A percentile compares a stretch with the other conserved stretches of the same genome.
Evolutionary conservation across 257 asterid species (phyloP).

Genomic region (Solanum appendiculatum): DNA sequence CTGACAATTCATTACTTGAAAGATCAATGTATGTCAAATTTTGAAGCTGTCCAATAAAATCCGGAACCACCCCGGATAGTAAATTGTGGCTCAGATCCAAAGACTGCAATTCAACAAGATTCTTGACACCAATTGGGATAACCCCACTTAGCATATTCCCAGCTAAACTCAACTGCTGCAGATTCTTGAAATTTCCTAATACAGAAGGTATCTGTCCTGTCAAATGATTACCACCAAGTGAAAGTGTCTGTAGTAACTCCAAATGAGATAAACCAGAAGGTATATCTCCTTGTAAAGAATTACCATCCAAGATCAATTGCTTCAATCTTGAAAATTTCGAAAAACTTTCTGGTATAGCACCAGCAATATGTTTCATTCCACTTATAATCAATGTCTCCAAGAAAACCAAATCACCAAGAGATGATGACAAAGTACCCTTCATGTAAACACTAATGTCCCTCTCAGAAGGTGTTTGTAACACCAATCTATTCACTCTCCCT

Average conservation of each 20-base stretch:
- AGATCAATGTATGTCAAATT: conserved; percentile 59
- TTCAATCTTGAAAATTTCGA: conserved; percentile 49
- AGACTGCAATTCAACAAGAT: conserved; percentile 31
- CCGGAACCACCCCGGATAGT: conserved; percentile 55
- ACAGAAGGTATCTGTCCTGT: conserved; percentile 53
- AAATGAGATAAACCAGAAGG: conserved; percentile 46
- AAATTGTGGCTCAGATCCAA: conserved; percentile 65
- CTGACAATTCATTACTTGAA: conserved; percentile 50
- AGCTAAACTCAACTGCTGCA: conserved; percentile 41
- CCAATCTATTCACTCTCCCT: conserved; percentile 52
- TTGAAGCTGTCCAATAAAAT: conserved; percentile 43
- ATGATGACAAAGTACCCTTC: conserved; percentile 64
- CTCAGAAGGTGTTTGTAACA: conserved; percentile 43
- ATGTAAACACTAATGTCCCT: conserved; percentile 27
- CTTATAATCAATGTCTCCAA: conserved; percentile 61
- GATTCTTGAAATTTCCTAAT: conserved; percentile 45
- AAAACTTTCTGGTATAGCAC: conserved; percentile 45
- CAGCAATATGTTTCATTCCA: conserved; percentile 63
- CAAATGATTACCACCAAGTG: conserved; percentile 54
- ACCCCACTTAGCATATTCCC: conserved; percentile 42
- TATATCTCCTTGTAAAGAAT: conserved; percentile 47
- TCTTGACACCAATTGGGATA: conserved; percentile 31
- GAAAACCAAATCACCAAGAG: conserved; percentile 43
- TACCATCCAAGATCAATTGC: conserved; percentile 71
- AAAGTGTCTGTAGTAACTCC: conserved; percentile 39